A percentile compares a stretch with the other conserved stretches of the same genome.
Conservation (phyloP, 2,329 filamentous ascomycete genomes). For the Ophiostoma sp. region DNA sequence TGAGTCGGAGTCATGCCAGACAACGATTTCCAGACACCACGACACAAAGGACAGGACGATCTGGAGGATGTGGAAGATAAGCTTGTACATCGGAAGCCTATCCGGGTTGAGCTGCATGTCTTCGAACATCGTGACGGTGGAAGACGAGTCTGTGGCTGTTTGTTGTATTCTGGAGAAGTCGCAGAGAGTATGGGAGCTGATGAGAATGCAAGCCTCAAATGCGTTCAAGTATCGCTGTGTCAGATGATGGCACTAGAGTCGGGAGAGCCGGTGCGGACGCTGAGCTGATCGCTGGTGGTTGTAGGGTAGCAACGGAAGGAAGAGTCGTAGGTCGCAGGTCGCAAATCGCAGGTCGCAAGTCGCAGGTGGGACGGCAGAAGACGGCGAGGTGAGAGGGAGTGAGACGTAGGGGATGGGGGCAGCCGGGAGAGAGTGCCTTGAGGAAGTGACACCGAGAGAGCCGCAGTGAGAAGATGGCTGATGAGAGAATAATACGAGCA, state of each 20-base stretch:
- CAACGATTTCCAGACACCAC: conserved; percentile 56
- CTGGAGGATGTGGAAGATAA: conserved; percentile 53
- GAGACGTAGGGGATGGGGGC: background rate
- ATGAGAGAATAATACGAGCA: background rate
- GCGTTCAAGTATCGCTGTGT: background rate
- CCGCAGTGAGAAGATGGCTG: conserved; percentile 5
- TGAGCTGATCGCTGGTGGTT: background rate
- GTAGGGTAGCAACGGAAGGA: background rate
- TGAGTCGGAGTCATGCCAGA: conserved; percentile 48
- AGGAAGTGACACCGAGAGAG: background rate
- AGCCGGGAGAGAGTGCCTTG: background rate
- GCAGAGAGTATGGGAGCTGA: background rate
- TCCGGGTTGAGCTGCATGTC: conserved; percentile 51
- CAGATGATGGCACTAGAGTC: background rate
- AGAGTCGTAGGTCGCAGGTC: background rate
- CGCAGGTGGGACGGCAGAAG: background rate
- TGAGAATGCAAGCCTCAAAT: background rate
- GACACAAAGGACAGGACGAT: conserved; percentile 50
- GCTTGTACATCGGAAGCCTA: conserved; percentile 51
- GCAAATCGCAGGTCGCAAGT: background rate
- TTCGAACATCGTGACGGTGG: conserved; percentile 37
- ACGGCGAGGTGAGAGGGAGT: background rate
- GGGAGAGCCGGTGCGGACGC: background rate
- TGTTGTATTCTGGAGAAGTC: background rate
- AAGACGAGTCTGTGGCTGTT: background rate